Percentiles rank a stretch among this genome's conserved stretches.
Conservation (phyloP, 108 stramenopile species). For the Licmophora abbreviata region DNA sequence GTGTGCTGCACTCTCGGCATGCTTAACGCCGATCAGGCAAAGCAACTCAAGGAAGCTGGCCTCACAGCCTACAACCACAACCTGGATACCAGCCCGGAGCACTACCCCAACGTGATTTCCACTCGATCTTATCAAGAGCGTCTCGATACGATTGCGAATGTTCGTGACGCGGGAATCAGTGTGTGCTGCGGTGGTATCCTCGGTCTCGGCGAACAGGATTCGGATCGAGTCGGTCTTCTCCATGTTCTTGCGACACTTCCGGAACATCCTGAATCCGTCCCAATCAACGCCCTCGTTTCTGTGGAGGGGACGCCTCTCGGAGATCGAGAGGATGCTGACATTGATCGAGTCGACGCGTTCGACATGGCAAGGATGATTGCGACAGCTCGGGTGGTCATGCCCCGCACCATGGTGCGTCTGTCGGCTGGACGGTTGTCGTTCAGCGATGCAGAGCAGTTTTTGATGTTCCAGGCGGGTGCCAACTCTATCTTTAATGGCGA, state of each 20-base stretch:
- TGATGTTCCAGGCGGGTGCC: constrained; percentile 97
- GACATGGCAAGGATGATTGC: constrained; percentile 98
- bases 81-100: constrained; percentile 93
- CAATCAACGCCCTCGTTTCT: constrained; percentile 92
- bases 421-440: constrained; percentile 93
- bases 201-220: constrained; percentile 90
- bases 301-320: constrained; percentile 90
- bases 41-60: constrained; percentile 94
- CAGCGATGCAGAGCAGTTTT: constrained; percentile 88
- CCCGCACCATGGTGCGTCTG: constrained; percentile 94
- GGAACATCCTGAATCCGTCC: constrained; percentile 95
- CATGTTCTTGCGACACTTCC: constrained; percentile 92
- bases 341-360: constrained; percentile 81
- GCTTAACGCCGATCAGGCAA: constrained; percentile 92
- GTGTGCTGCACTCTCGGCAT: constrained; percentile 97
- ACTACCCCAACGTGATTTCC: constrained; percentile 92
- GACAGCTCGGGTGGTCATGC: constrained; percentile 95
- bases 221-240: constrained; percentile 89
- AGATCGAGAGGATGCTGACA: constrained; percentile 72
- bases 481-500: constrained; percentile 98
- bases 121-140: constrained; percentile 95
- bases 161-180: constrained; percentile 93
- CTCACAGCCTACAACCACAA: constrained; percentile 98
- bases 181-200: constrained; percentile 98
- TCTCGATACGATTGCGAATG: constrained; percentile 91